Evolutionary conservation across 495 filamentous ascomycete species (phyloP).

Genomic region (Hypoxylon perforatum): DNA sequence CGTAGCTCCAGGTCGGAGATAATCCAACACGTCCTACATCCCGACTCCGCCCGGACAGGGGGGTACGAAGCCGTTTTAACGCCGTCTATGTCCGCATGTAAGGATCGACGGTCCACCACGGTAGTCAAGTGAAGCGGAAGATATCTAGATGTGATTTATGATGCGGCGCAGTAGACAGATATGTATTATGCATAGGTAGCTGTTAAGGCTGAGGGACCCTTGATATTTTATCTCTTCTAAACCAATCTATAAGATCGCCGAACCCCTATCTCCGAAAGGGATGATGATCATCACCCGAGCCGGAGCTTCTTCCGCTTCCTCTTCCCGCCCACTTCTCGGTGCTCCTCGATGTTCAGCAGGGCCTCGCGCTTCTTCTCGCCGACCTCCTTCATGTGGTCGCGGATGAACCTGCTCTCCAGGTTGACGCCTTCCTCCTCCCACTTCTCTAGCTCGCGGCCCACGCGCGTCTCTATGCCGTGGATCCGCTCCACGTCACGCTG

Average conservation of each 20-base stretch:
- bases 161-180: no score
- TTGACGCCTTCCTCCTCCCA: constrained; percentile 91
- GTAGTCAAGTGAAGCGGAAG: no score
- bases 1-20: no score
- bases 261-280: not conserved
- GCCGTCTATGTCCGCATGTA: no score
- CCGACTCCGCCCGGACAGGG: no score
- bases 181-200: no score
- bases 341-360: constrained; percentile 88
- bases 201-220: not conserved
- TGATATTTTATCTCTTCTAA: not conserved
- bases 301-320: constrained; percentile 68
- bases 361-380: constrained; percentile 93
- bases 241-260: not conserved
- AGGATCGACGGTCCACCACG: no score
- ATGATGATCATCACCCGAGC: constrained; percentile 19
- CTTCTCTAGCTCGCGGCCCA: constrained; percentile 76
- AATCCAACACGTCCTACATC: no score
- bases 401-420: constrained; percentile 84
- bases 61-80: no score
- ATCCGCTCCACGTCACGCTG: constrained; percentile 91
- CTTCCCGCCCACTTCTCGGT: constrained; percentile 84
- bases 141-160: no score
- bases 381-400: constrained; percentile 86
- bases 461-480: constrained; percentile 84